Percentiles rank a stretch among this genome's conserved stretches.
phyloP scores from a whole-genome alignment of 345 rosid genomes.

The Ailanthus altissimus region DNA sequence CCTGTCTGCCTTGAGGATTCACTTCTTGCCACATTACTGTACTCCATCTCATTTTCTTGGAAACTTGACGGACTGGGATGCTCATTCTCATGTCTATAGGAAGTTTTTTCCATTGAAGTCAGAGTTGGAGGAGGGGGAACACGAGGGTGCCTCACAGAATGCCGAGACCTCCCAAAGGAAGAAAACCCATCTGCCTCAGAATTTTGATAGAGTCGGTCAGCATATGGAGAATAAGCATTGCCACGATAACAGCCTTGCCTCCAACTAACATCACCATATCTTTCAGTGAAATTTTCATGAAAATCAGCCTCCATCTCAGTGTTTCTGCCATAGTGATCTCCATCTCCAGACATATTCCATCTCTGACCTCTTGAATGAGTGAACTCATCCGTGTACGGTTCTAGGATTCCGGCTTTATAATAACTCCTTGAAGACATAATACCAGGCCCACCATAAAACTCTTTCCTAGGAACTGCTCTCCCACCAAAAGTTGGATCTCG shows the following conservation, averaged over 20 bases:
- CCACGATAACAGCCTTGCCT: constrained; percentile 52
- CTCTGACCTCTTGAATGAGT: constrained; percentile 52
- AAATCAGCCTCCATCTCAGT: constrained; percentile 67
- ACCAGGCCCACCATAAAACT: constrained; percentile 62
- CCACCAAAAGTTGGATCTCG: constrained; percentile 50
- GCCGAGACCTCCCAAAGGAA: constrained; percentile 77
- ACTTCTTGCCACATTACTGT: constrained; percentile 43
- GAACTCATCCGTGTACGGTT: constrained; percentile 51
- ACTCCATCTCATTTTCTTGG: constrained; percentile 42
- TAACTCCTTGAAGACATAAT: constrained; percentile 45
- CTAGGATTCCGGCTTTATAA: constrained; percentile 60
- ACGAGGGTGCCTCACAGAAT: constrained; percentile 88
- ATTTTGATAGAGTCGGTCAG: constrained; percentile 61
- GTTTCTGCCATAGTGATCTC: constrained; percentile 59
- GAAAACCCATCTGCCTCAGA: constrained; percentile 66
- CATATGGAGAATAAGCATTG: constrained; percentile 54
- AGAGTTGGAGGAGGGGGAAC: constrained; percentile 86
- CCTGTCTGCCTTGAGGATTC: constrained; percentile 46
- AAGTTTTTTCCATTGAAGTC: constrained; percentile 54
- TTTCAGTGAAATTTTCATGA: constrained; percentile 62
- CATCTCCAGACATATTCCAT: constrained; percentile 75
- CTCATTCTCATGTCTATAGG: constrained; percentile 55
- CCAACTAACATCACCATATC: constrained; percentile 72
- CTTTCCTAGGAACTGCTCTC: constrained; percentile 57
- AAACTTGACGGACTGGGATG: constrained; percentile 59